A percentile compares a stretch with the other conserved stretches of the same genome.
Conservation (phyloP, 2,329 filamentous ascomycete species). For the Cladobotryum mycophilum region DNA sequence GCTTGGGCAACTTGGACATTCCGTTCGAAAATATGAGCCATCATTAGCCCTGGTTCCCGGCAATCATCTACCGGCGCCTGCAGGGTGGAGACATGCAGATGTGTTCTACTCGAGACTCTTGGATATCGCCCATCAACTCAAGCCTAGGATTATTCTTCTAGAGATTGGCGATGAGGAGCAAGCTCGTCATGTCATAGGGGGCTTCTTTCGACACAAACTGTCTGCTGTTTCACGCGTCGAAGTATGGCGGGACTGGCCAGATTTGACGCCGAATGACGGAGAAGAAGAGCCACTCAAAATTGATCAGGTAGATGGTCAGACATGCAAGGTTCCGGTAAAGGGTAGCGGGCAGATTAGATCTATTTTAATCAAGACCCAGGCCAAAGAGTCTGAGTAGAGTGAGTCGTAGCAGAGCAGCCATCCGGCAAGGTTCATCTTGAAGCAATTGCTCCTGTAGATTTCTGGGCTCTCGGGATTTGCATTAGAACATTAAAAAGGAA, state of each 20-base stretch:
- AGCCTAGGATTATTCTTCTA: slow-evolving; percentile 54
- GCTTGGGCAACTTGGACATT: slow-evolving; percentile 50
- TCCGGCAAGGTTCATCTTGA: too few relatives aligned
- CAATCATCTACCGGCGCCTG: slow-evolving; percentile 22
- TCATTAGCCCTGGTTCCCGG: slow-evolving; percentile 65
- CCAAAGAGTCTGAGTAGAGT: background rate
- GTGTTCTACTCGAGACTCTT: slow-evolving; percentile 65
- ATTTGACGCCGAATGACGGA: slow-evolving; percentile 27
- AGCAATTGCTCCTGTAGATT: too few relatives aligned
- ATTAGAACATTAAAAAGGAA: too few relatives aligned
- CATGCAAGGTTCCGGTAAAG: slow-evolving; percentile 29
- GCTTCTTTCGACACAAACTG: slow-evolving; percentile 32
- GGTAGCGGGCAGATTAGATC: slow-evolving; percentile 44
- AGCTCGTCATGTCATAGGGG: slow-evolving; percentile 54
- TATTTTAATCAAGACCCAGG: slow-evolving; percentile 24
- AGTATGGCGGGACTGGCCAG: slow-evolving; percentile 67
- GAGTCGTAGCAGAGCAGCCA: too few relatives aligned
- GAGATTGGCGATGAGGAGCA: slow-evolving; percentile 68
- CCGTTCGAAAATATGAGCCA: slow-evolving; percentile 79
- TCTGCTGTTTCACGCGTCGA: slow-evolving; percentile 41
- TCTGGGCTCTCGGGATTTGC: too few relatives aligned
- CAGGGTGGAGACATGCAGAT: slow-evolving; percentile 35
- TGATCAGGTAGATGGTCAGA: slow-evolving; percentile 10
- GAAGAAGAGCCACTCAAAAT: slow-evolving; percentile 21
- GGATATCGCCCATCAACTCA: slow-evolving; percentile 41